Conservation (phyloP, 2,329 filamentous ascomycete species). For the Colletotrichum salicis region DNA sequence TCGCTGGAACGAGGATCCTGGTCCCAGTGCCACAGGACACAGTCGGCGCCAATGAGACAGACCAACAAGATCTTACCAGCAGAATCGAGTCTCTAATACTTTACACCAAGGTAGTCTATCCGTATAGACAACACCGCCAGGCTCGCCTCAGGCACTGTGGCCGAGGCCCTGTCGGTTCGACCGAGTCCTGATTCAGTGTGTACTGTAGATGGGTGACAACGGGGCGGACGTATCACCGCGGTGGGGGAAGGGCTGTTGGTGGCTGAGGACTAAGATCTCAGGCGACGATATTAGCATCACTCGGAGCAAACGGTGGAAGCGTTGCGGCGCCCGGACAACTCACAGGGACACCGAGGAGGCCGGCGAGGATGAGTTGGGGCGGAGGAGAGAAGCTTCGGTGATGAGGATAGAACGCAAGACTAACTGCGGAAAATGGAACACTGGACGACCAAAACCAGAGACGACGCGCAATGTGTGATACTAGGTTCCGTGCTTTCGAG, state of each 20-base stretch:
- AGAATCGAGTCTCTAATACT: background rate
- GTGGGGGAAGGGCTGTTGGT: background rate
- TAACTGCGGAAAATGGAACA: background rate
- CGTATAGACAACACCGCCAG: no score
- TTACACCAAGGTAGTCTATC: no score
- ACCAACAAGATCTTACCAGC: background rate
- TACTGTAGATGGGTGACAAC: background rate
- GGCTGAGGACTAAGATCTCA: constrained; percentile 23
- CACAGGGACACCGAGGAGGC: constrained; percentile 1
- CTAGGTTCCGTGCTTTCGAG: constrained; percentile 20
- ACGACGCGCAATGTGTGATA: constrained; percentile 12
- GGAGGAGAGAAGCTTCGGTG: background rate
- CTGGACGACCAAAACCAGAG: background rate
- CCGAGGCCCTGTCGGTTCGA: constrained; percentile 14
- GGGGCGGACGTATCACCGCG: background rate
- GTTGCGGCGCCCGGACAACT: constrained; percentile 18
- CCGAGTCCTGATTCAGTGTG: background rate
- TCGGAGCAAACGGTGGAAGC: constrained; percentile 8
- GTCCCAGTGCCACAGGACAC: constrained; percentile 23
- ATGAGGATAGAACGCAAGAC: constrained; percentile 3
- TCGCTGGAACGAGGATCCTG: constrained; percentile 32
- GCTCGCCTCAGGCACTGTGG: constrained; percentile 9
- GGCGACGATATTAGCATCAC: constrained; percentile 21
- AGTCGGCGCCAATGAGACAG: background rate
- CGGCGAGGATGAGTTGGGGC: background rate